Percentiles rank a stretch among this genome's conserved stretches.
phyloP scores from a whole-genome alignment of 1,284 basidiomycete genomes.

The Cutaneotrichosporon sp. region DNA sequence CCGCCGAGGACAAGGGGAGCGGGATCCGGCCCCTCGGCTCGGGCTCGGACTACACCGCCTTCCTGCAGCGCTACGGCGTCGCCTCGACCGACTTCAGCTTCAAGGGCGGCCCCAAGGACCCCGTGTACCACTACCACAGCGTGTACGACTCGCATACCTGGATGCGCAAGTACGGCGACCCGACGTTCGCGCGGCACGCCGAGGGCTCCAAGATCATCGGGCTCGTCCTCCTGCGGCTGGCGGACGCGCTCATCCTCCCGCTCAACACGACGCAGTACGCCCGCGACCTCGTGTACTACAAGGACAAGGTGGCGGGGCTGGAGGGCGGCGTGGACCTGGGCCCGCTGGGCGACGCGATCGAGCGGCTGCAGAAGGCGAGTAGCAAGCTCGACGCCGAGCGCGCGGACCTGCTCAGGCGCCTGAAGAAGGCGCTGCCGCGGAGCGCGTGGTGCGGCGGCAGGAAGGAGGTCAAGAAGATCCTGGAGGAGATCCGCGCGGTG shows the following conservation, averaged over 20 bases:
- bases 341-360: slow-evolving; percentile 59
- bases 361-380: slow-evolving; percentile 60
- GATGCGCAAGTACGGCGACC: slow-evolving; percentile 70
- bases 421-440: slow-evolving; percentile 36
- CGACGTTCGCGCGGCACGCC: slow-evolving; percentile 70
- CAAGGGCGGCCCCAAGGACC: slow-evolving; percentile 58
- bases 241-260: slow-evolving; percentile 64
- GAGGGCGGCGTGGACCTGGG: slow-evolving; percentile 55
- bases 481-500: slow-evolving; percentile 63
- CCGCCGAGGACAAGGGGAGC: slow-evolving; percentile 14
- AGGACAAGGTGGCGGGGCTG: slow-evolving; percentile 53
- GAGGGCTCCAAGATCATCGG: slow-evolving; percentile 69
- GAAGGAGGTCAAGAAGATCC: slow-evolving; percentile 55
- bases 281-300: slow-evolving; percentile 64
- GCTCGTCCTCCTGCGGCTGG: slow-evolving; percentile 63
- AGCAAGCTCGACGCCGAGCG: slow-evolving; percentile 57
- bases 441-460: background rate
- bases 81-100: slow-evolving; percentile 52
- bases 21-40: slow-evolving; percentile 52
- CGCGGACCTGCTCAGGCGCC: slow-evolving; percentile 43
- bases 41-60: slow-evolving; percentile 73
- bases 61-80: slow-evolving; percentile 60
- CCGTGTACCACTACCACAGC: slow-evolving; percentile 70
- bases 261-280: slow-evolving; percentile 77
- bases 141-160: slow-evolving; percentile 76